Evolutionary conservation across 2,329 filamentous ascomycete genomes (phyloP).

Genomic region (Penicillium sp.): DNA sequence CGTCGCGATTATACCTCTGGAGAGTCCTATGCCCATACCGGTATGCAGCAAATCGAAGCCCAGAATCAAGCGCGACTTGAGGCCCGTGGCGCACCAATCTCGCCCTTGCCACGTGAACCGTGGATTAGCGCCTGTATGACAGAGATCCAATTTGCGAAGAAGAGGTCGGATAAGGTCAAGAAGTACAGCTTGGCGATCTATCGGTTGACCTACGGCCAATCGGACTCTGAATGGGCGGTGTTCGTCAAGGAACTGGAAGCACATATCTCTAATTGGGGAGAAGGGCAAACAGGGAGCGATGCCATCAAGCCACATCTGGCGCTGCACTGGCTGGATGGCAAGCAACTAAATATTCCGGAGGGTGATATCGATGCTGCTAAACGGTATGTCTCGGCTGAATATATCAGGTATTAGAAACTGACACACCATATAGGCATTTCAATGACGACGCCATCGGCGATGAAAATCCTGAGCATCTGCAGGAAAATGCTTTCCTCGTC

Average conservation of each 20-base stretch:
- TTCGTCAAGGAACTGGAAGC: constrained; percentile 22
- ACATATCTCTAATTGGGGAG: constrained; percentile 26
- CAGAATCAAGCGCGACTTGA: constrained; percentile 15
- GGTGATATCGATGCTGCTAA: constrained; percentile 16
- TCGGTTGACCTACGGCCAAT: constrained; percentile 22
- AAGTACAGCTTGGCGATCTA: constrained; percentile 23
- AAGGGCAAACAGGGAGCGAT: constrained; percentile 18
- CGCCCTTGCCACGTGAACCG: constrained; percentile 15
- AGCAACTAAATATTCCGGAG: constrained; percentile 18
- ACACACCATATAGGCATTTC: constrained; percentile 15
- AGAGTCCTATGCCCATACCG: background rate
- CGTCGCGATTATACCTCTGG: background rate
- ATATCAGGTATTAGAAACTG: background rate
- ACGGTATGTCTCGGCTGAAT: background rate
- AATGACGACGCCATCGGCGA: background rate
- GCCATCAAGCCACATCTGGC: constrained; percentile 22
- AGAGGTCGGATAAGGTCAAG: background rate
- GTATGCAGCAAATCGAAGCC: constrained; percentile 6
- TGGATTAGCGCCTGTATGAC: constrained; percentile 14
- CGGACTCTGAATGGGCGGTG: constrained; percentile 21
- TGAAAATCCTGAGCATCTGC: background rate
- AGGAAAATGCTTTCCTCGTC: constrained; percentile 13
- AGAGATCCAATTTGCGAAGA: too few species aligned
- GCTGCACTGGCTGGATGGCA: constrained; percentile 28
- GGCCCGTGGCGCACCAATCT: constrained; percentile 10